phyloP scores from a whole-genome alignment of 2,329 filamentous ascomycete species.

The Macrophomina pseudophaseolina region DNA sequence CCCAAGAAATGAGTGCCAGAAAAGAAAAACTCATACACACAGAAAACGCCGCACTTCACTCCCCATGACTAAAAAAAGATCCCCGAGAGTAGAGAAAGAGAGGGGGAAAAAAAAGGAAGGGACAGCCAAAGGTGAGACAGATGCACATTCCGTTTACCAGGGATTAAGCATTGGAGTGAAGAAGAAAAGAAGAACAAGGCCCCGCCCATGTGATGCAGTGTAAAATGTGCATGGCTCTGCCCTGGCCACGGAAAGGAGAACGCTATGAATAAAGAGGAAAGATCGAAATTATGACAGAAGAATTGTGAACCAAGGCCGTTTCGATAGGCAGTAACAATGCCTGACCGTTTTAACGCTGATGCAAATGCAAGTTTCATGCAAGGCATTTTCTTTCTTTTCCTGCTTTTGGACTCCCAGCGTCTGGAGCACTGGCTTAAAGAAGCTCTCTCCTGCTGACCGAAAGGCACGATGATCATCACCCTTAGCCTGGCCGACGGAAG shows the following conservation, averaged over 20 bases:
- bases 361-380: background rate
- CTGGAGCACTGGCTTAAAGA: background rate
- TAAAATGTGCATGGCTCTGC: constrained; percentile 10
- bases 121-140: constrained; percentile 3
- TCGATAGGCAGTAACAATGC: background rate
- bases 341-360: background rate
- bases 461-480: background rate
- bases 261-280: background rate
- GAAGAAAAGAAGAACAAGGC: constrained; percentile 1
- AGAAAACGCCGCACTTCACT: background rate
- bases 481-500: constrained; percentile 55
- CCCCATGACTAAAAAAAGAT: background rate
- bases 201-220: constrained; percentile 23
- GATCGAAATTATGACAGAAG: background rate
- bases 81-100: background rate
- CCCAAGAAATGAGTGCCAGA: background rate
- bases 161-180: background rate
- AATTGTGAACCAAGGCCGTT: background rate
- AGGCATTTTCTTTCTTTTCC: background rate
- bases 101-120: background rate
- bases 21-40: too few relatives aligned
- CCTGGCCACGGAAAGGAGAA: background rate
- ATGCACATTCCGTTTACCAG: background rate
- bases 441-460: background rate
- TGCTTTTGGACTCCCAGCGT: background rate